A percentile compares a stretch with the other conserved stretches of the same genome.
Evolutionary conservation across 2,329 filamentous ascomycete genomes (phyloP).

Genomic region (Ilyonectria destructans): DNA sequence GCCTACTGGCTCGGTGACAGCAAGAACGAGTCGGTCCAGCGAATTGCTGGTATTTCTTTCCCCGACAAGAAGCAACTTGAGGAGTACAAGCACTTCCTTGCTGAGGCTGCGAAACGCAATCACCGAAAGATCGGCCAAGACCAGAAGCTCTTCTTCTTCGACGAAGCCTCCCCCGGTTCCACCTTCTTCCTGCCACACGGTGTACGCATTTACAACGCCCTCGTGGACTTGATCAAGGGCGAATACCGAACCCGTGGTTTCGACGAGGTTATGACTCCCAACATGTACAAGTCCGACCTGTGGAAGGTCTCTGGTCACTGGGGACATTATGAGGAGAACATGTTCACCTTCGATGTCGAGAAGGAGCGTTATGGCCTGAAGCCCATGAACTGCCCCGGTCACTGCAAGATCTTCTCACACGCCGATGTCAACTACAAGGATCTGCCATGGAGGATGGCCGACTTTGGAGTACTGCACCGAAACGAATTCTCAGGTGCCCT

Average conservation of each 20-base stretch:
- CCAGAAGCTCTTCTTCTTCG: constrained; percentile 98
- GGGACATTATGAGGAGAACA: constrained; percentile 89
- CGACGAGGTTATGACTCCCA: constrained; percentile 94
- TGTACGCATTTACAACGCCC: constrained; percentile 91
- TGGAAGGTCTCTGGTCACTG: constrained; percentile 98
- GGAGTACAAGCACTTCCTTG: constrained; percentile 94
- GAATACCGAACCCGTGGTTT: constrained; percentile 97
- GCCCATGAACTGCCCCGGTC: constrained; percentile 98
- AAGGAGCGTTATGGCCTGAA: constrained; percentile 84
- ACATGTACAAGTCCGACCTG: constrained; percentile 91
- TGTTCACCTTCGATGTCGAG: constrained; percentile 84
- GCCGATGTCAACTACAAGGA: constrained; percentile 88
- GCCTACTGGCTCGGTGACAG: constrained; percentile 97
- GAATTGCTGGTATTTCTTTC: constrained; percentile 95
- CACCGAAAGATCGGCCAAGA: constrained; percentile 95
- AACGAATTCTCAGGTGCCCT: constrained; percentile 96
- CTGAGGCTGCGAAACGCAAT: constrained; percentile 98
- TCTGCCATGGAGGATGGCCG: constrained; percentile 91
- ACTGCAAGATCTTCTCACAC: constrained; percentile 90
- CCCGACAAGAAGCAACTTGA: constrained; percentile 96
- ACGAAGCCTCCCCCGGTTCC: constrained; percentile 92
- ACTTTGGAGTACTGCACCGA: constrained; percentile 95
- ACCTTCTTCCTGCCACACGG: constrained; percentile 95
- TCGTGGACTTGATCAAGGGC: constrained; percentile 85
- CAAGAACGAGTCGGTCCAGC: constrained; percentile 94